Base-by-base conservation (phyloP, 768 basidiomycete species). In the Mycena epipterygia region DNA sequence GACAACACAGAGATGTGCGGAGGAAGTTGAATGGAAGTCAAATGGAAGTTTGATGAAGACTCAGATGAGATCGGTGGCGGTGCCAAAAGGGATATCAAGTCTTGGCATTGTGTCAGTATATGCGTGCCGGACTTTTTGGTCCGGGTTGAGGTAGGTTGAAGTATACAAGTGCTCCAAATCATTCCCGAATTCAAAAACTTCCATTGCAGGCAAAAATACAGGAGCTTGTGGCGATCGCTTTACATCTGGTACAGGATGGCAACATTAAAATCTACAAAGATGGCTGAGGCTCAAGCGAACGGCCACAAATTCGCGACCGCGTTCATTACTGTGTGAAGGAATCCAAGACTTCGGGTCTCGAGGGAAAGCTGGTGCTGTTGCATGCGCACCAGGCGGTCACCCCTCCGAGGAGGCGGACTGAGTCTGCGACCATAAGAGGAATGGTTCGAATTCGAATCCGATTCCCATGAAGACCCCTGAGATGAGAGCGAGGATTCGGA, bases 341-440 rank as follows among this genome's bases (percentile, higher is more conserved):
- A 19, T 25, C 58, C 51, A 27, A 41, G 49, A 11, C 39, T 29
- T 6, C 23, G 46, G 19, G 16, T 37, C 37, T 33, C 16, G 9
- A 19, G 27, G 3, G n/a, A 23, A 4, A 23, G 29, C 19, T n/a
- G 41, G 33, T 51, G 66, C 12, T 52, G 42, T 44, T 53, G 57
- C 37, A 67, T 60, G 14, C 57, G 66, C 39, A 21, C 25, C 39
- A 67, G 17, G 5, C 57, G 58, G 32, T 67, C 58, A 58, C 23
- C 12, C 17, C 48, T 49, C 21, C 58, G 29, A 13, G 58, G 66
- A 46, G 66, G 66, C 2, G 66, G 49, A 23, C 66, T 67, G 23
- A 60, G 66, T 23, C 49, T 42, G 13, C 51, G 65, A 14, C n/a
- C 23, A 21, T 23, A 16, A 25, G 5, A 1, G 23, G 5, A n/a